A percentile compares a stretch with the other conserved stretches of the same genome.
phyloP scores from a whole-genome alignment of 805 yeast species.

The Metschnikowia kunwiensis region DNA sequence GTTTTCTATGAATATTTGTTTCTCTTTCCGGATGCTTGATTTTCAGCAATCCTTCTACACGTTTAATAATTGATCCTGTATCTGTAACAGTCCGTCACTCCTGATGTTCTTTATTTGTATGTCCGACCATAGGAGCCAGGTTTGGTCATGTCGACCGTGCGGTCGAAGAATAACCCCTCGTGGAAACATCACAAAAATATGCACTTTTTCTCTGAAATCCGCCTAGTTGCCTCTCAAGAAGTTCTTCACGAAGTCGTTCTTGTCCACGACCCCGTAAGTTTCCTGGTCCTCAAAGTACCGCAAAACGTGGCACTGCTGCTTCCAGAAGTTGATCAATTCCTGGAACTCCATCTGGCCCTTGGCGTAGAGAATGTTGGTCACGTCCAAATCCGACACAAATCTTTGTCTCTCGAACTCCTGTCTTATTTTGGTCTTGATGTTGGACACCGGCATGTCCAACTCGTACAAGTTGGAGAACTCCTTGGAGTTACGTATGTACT shows the following conservation, averaged over 20 bases:
- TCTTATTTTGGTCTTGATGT: slow-evolving; percentile 78
- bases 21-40: no score
- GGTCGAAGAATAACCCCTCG: background rate
- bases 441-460: slow-evolving; percentile 72
- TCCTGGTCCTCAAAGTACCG: slow-evolving; percentile 72
- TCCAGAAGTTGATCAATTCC: slow-evolving; percentile 86
- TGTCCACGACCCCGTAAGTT: slow-evolving; percentile 50
- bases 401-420: slow-evolving; percentile 88
- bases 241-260: slow-evolving; percentile 65
- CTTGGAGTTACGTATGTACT: slow-evolving; percentile 61
- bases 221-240: slow-evolving; percentile 60
- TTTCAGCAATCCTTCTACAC: no score
- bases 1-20: no score
- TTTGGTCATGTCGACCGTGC: no score
- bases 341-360: slow-evolving; percentile 91
- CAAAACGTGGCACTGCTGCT: slow-evolving; percentile 81
- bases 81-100: no score
- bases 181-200: background rate
- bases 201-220: slow-evolving; percentile 1
- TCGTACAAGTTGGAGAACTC: slow-evolving; percentile 63
- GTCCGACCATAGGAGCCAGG: no score
- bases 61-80: no score
- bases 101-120: no score
- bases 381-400: slow-evolving; percentile 62
- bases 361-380: slow-evolving; percentile 66